These are phyloP conservation scores for Cladosporium sp. DNA, from an alignment of 2,329 filamentous ascomycete genomes.

Conservation along the genomic window DNA sequence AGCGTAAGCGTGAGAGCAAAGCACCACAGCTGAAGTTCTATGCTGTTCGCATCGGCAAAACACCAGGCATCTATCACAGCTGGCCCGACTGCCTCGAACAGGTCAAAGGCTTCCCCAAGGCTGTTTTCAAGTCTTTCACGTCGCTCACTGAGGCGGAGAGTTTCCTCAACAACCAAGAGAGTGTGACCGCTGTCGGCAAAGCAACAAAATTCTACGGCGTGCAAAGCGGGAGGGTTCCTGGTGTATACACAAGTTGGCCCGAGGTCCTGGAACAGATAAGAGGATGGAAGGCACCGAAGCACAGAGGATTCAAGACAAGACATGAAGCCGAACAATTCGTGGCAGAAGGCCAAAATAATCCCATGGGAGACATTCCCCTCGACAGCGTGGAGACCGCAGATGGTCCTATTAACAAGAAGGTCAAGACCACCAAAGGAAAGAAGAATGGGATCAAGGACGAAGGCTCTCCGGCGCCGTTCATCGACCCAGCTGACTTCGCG, in stretches of 20 bases:
- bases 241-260: constrained; percentile 68
- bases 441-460: constrained; percentile 36
- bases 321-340: constrained; percentile 81
- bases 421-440: constrained; percentile 46
- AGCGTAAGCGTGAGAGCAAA: constrained; percentile 56
- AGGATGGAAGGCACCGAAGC: constrained; percentile 68
- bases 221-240: constrained; percentile 58
- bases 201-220: constrained; percentile 61
- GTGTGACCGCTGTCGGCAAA: constrained; percentile 24
- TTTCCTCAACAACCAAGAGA: constrained; percentile 65
- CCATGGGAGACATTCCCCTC: constrained; percentile 20
- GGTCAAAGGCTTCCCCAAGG: constrained; percentile 60
- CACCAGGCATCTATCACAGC: constrained; percentile 64
- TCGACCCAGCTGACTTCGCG: constrained; percentile 44
- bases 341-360: constrained; percentile 34
- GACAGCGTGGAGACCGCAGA: constrained; percentile 29
- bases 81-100: constrained; percentile 65
- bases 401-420: constrained; percentile 40
- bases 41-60: constrained; percentile 62
- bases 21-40: constrained; percentile 57
- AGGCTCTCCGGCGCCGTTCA: constrained; percentile 20
- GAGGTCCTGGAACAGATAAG: constrained; percentile 72
- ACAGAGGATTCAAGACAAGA: constrained; percentile 50
- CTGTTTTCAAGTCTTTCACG: constrained; percentile 71
- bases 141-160: constrained; percentile 74